These are phyloP conservation scores for Melanogaster broomeanus DNA, from an alignment of 768 basidiomycete genomes.

Conservation along the genomic window DNA sequence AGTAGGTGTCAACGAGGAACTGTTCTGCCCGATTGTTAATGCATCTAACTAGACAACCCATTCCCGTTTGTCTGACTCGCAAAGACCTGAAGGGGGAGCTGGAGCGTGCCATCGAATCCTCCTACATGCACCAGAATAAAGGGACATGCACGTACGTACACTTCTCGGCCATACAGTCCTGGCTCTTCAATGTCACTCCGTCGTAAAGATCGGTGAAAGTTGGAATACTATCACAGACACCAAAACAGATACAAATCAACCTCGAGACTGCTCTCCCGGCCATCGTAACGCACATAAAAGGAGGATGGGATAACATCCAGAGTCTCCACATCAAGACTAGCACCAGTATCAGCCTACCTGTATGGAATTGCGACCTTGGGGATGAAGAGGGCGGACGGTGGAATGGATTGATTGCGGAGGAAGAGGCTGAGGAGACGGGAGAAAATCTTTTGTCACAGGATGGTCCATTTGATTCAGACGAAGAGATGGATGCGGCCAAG, in stretches of 20 bases:
- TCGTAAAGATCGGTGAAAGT: constrained; percentile 77
- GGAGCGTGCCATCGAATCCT: constrained; percentile 89
- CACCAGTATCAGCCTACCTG: constrained; percentile 79
- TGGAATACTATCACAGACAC: constrained; percentile 68
- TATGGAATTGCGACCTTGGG: constrained; percentile 84
- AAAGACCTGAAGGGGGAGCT: constrained; percentile 93
- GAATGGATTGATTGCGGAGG: constrained; percentile 25
- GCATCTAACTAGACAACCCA: constrained; percentile 70
- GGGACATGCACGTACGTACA: constrained; percentile 87
- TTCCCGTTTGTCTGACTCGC: constrained; percentile 86
- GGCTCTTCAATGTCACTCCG: not conserved
- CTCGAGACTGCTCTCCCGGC: constrained; percentile 76
- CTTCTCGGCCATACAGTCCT: not conserved
- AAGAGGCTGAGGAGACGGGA: constrained; percentile 4
- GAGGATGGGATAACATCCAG: constrained; percentile 90
- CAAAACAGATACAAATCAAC: constrained; percentile 77
- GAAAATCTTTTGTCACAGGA: not conserved
- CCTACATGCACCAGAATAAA: constrained; percentile 93
- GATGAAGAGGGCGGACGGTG: constrained; percentile 37
- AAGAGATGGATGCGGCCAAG: not conserved
- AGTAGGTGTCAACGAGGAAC: constrained; percentile 52
- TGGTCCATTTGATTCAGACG: not conserved
- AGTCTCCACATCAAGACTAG: constrained; percentile 89
- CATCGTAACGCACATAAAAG: constrained; percentile 67
- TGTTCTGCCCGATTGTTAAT: constrained; percentile 1